Percentiles rank a stretch among this genome's conserved stretches.
Evolutionary conservation across 495 filamentous ascomycete genomes (phyloP).

Genomic region (Darksidea phi): DNA sequence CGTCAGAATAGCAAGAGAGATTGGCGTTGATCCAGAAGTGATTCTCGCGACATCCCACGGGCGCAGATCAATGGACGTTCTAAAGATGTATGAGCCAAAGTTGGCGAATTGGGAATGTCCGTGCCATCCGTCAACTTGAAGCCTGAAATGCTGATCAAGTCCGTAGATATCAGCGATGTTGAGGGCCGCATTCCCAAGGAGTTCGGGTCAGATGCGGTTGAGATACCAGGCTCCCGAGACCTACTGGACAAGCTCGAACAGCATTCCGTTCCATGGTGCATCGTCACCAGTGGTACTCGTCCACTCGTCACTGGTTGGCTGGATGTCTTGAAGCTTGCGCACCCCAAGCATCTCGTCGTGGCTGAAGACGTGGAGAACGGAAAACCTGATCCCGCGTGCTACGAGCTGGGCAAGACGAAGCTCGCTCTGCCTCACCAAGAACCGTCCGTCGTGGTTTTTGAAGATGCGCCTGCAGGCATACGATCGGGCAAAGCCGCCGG

Average conservation of each 20-base stretch:
- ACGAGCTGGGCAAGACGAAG: slow-evolving; percentile 65
- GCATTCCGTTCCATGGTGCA: slow-evolving; percentile 71
- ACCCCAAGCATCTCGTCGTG: slow-evolving; percentile 70
- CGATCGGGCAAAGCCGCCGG: slow-evolving; percentile 82
- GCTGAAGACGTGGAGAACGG: slow-evolving; percentile 84
- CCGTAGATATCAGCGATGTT: slow-evolving; percentile 74
- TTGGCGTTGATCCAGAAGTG: slow-evolving; percentile 74
- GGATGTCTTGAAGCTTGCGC: slow-evolving; percentile 68
- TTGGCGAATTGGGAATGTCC: slow-evolving; percentile 90
- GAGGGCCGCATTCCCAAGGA: slow-evolving; percentile 75
- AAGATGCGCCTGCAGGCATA: slow-evolving; percentile 94
- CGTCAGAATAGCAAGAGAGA: slow-evolving; percentile 73
- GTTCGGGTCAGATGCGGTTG: slow-evolving; percentile 73
- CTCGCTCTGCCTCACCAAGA: slow-evolving; percentile 53
- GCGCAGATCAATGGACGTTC: slow-evolving; percentile 75
- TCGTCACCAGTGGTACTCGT: slow-evolving; percentile 85
- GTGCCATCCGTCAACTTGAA: slow-evolving; percentile 40
- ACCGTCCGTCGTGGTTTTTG: slow-evolving; percentile 70
- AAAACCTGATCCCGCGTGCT: slow-evolving; percentile 88
- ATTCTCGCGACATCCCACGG: slow-evolving; percentile 91
- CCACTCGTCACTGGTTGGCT: slow-evolving; percentile 87
- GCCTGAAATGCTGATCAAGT: background rate
- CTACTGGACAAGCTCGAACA: slow-evolving; percentile 60
- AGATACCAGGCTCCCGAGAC: slow-evolving; percentile 69
- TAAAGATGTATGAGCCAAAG: slow-evolving; percentile 69